Percentiles rank a stretch among this genome's conserved stretches.
phyloP scores from a whole-genome alignment of 805 yeast species.

The Saccharomycopsis sp. region DNA sequence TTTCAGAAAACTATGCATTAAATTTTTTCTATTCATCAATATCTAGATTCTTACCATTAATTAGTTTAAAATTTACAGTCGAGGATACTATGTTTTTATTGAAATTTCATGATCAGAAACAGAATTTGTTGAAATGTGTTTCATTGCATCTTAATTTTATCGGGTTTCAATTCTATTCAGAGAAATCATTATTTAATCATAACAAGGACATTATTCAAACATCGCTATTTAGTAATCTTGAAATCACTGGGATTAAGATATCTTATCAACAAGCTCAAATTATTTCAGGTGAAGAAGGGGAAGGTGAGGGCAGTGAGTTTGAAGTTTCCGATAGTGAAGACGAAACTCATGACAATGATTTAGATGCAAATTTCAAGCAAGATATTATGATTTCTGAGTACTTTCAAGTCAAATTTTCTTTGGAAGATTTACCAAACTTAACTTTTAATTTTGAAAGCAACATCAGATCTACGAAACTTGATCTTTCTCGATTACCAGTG shows the following conservation, averaged over 20 bases:
- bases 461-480: constrained; percentile 24
- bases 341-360: not conserved
- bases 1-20: constrained; percentile 15
- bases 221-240: constrained; percentile 21
- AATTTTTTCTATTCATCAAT: constrained; percentile 22
- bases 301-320: not conserved
- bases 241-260: constrained; percentile 23
- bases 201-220: constrained; percentile 12
- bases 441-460: constrained; percentile 22
- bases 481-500: constrained; percentile 27
- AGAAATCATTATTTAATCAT: constrained; percentile 23
- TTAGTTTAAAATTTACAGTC: constrained; percentile 31
- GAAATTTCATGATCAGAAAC: constrained; percentile 28
- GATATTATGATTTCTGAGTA: constrained; percentile 14
- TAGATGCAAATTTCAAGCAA: constrained; percentile 3
- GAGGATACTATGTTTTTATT: constrained; percentile 35
- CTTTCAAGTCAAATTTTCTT: constrained; percentile 6
- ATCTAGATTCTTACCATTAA: constrained; percentile 28
- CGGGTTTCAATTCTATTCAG: constrained; percentile 11
- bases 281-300: not conserved
- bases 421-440: constrained; percentile 25
- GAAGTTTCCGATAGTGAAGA: not conserved
- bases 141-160: constrained; percentile 19
- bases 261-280: constrained; percentile 6
- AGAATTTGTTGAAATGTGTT: constrained; percentile 28